A percentile compares a stretch with the other conserved stretches of the same genome.
phyloP scores from a whole-genome alignment of 2,329 filamentous ascomycete species.

The Ophiocordyceps camponoti-leonardi region DNA sequence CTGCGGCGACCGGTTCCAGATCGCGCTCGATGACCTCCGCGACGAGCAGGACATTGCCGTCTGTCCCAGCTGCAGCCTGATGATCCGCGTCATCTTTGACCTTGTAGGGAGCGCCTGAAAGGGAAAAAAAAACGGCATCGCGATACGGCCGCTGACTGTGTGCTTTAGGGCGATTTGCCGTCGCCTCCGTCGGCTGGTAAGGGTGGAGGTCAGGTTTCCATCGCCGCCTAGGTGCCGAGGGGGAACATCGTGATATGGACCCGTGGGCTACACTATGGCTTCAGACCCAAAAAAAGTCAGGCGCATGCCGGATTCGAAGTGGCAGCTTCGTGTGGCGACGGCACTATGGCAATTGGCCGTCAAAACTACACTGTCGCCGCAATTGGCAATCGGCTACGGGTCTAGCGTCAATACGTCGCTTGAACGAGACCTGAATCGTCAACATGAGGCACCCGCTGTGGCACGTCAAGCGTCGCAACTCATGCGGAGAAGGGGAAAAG shows the following conservation, averaged over 20 bases:
- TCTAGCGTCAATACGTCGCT: not conserved
- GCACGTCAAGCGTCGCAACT: not conserved
- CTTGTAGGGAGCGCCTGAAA: slow-evolving; percentile 32
- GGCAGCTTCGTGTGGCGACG: too few species aligned
- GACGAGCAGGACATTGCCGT: slow-evolving; percentile 92
- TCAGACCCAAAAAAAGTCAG: too few species aligned
- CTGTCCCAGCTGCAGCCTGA: slow-evolving; percentile 90
- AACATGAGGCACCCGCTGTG: not conserved
- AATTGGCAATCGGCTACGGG: not conserved
- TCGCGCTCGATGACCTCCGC: slow-evolving; percentile 63
- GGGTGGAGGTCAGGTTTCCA: slow-evolving; percentile 17
- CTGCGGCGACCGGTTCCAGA: slow-evolving; percentile 93
- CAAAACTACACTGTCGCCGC: too few species aligned
- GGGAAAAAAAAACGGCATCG: not conserved
- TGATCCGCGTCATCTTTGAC: slow-evolving; percentile 92
- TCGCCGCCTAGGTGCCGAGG: slow-evolving; percentile 22
- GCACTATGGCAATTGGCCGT: too few species aligned
- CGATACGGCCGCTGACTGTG: not conserved
- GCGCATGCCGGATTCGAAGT: too few species aligned
- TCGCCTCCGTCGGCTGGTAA: slow-evolving; percentile 17
- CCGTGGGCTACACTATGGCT: too few species aligned
- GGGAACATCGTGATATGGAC: not conserved
- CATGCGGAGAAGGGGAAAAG: not conserved
- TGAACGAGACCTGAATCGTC: not conserved
- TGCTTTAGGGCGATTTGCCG: slow-evolving; percentile 27